phyloP scores from a whole-genome alignment of 345 rosid species.

The Syzygium aromaticum region DNA sequence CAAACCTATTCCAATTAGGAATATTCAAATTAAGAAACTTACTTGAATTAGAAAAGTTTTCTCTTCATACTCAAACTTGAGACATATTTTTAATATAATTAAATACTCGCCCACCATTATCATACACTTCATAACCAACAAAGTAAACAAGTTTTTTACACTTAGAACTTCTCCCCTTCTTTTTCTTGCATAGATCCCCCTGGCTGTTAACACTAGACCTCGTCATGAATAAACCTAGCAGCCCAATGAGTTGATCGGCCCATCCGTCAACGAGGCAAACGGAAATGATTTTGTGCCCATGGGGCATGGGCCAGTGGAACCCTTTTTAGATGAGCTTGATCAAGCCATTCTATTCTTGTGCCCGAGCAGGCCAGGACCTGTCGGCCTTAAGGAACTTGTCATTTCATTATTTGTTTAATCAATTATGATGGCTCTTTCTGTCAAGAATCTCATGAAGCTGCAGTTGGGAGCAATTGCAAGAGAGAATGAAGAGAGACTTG shows the following conservation, averaged over 20 bases:
- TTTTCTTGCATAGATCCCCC: neutral
- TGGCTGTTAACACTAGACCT: neutral
- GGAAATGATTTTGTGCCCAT: neutral
- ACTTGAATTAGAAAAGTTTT: too few species aligned
- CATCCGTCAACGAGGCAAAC: neutral
- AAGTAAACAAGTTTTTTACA: neutral
- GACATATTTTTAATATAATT: too few species aligned
- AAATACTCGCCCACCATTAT: neutral
- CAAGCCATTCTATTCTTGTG: neutral
- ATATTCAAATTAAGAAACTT: too few species aligned
- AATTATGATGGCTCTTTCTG: too few species aligned
- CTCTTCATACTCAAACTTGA: too few species aligned
- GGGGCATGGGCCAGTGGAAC: neutral
- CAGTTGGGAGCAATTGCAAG: too few species aligned
- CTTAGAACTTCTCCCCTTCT: neutral
- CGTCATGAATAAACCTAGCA: neutral
- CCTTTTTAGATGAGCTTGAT: neutral
- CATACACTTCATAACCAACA: neutral
- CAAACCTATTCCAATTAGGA: too few species aligned
- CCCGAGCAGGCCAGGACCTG: too few species aligned
- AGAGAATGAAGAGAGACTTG: too few species aligned
- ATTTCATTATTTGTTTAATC: too few species aligned
- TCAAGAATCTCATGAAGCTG: too few species aligned
- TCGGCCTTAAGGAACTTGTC: too few species aligned
- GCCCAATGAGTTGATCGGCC: neutral